Conservation (phyloP, 257 asterid genomes). For the Salvia splendens region DNA sequence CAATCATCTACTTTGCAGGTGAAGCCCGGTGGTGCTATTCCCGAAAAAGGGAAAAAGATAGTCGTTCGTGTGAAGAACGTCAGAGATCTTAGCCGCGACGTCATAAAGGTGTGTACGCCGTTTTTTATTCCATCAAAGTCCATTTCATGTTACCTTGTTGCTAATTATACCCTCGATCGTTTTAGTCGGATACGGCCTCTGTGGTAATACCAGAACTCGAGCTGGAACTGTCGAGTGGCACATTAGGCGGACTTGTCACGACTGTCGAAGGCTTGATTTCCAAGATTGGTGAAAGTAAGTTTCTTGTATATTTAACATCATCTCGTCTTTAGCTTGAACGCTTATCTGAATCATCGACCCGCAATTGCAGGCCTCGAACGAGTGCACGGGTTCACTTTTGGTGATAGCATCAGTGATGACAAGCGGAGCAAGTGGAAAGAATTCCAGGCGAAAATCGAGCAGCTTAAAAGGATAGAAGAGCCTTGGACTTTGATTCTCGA, state of each 20-base stretch:
- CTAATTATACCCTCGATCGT: constrained; percentile 30
- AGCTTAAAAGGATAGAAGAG: constrained; percentile 75
- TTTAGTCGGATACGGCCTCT: constrained; percentile 86
- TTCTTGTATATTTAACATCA: background rate
- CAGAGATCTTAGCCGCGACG: constrained; percentile 88
- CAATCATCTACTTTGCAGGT: constrained; percentile 51
- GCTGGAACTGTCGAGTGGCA: constrained; percentile 84
- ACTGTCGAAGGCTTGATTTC: constrained; percentile 93
- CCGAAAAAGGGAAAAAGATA: constrained; percentile 84
- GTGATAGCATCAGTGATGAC: constrained; percentile 78
- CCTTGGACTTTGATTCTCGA: constrained; percentile 88
- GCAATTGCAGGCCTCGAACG: constrained; percentile 70
- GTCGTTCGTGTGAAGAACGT: constrained; percentile 58
- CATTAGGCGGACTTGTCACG: constrained; percentile 93
- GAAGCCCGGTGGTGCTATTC: constrained; percentile 85
- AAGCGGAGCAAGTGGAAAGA: constrained; percentile 75
- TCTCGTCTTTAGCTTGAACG: background rate
- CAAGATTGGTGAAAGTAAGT: constrained; percentile 84
- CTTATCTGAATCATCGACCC: constrained; percentile 19
- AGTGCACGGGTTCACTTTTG: constrained; percentile 84
- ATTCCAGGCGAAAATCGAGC: constrained; percentile 60
- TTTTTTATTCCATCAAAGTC: background rate
- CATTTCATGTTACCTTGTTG: constrained; percentile 13
- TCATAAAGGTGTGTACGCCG: constrained; percentile 66
- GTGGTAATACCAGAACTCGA: constrained; percentile 82